Conservation (phyloP, 1,139 yeast genomes). For the Debaryomyces coudertii region DNA sequence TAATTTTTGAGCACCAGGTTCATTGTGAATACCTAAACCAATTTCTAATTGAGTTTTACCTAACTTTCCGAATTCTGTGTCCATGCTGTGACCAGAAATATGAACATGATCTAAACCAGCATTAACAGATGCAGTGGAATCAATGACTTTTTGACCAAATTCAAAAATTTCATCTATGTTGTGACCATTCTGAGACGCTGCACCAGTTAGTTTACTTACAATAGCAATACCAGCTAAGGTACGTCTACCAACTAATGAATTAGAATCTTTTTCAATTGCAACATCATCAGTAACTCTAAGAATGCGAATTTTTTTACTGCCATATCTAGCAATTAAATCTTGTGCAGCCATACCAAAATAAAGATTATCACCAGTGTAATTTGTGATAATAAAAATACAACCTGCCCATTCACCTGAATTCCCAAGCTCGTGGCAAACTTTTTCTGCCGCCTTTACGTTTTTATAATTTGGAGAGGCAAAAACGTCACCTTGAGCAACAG, state of each 20-base stretch:
- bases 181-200: slow-evolving; percentile 41
- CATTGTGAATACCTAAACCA: slow-evolving; percentile 59
- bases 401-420: slow-evolving; percentile 26
- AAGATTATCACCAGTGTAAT: slow-evolving; percentile 36
- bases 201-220: slow-evolving; percentile 49
- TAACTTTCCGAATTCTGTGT: slow-evolving; percentile 33
- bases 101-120: slow-evolving; percentile 58
- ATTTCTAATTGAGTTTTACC: slow-evolving; percentile 45
- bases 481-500: slow-evolving; percentile 50
- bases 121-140: slow-evolving; percentile 18
- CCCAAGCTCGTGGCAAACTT: slow-evolving; percentile 12
- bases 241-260: slow-evolving; percentile 52
- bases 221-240: slow-evolving; percentile 52
- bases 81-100: slow-evolving; percentile 47
- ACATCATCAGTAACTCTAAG: slow-evolving; percentile 47
- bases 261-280: slow-evolving; percentile 47
- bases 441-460: slow-evolving; percentile 43
- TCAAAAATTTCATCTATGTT: slow-evolving; percentile 36
- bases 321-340: slow-evolving; percentile 4
- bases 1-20: slow-evolving; percentile 50
- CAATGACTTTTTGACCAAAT: slow-evolving; percentile 41
- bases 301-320: slow-evolving; percentile 21
- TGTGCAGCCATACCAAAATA: slow-evolving; percentile 35
- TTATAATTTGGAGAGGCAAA: slow-evolving; percentile 49
- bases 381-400: slow-evolving; percentile 27